Base-by-base conservation (phyloP, 805 yeast species). In the Candida sithepensis region DNA sequence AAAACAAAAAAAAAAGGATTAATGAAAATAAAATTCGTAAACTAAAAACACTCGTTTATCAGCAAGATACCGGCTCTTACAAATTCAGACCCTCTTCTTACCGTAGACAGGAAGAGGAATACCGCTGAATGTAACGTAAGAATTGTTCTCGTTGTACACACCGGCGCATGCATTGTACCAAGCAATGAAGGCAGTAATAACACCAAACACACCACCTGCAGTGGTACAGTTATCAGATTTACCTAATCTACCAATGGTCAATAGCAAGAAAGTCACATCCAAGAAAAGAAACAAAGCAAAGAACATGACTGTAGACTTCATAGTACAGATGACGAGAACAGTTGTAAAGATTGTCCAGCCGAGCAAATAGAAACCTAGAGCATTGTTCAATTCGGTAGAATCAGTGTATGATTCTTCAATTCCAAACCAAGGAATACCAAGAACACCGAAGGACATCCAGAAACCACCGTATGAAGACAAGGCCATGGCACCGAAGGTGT, bases 101-200 rank as follows among this genome's bases (percentile, higher is more conserved):
- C 64, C 66, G 28, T 46, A 52, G 22, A 57, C 53, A 2, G 72
- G 71, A 24, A 68, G 53, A 38, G 56, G 60, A 23, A 59, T n/a
- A 20, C 64, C 68, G 39, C 47, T 58, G 39, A 68, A 56, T 14
- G 75, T 69, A 40, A 84, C 41, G 61, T 82, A 84, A 4, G 88
- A 70, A 65, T 85, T 86, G 59, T 81, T 84, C 33, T 68, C 69
- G 49, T 76, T 85, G 26, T 88, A 81, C 30, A 79, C 63, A 73
- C 88, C 89, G 2, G 87, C 85, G 54, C 72, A 81, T 5, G 88
- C 88, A 60, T 82, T 82, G 59, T 82, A 83, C 84, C 84, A 84
- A 1, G 85, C 85, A 43, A 80, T 63, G 50, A 81, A 70, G 0
- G 87, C 75, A 26, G 82, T 77, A 6, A 83, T 68, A 18, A 83